These are phyloP conservation scores for Lactarius quietus DNA, from an alignment of 768 basidiomycete species.

Conservation along the genomic window DNA sequence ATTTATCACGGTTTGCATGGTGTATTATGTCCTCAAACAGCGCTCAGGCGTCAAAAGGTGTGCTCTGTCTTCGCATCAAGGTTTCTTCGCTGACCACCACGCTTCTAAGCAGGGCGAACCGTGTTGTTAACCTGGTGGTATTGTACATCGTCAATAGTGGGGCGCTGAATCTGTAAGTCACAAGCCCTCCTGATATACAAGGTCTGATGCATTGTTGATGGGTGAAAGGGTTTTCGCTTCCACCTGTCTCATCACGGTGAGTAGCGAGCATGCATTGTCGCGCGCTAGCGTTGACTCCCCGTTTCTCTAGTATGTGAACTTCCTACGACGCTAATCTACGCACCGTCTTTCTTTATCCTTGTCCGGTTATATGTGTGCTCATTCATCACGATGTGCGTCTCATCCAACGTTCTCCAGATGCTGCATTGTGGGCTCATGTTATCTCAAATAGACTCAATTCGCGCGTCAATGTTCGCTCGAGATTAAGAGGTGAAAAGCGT, in stretches of 20 bases:
- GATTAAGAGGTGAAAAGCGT: constrained; percentile 1
- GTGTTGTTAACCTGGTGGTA: constrained; percentile 8
- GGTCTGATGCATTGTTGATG: background rate
- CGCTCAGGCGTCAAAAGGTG: constrained; percentile 10
- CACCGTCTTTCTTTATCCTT: constrained; percentile 17
- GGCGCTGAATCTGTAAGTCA: constrained; percentile 11
- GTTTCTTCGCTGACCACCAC: background rate
- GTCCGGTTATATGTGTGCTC: constrained; percentile 16
- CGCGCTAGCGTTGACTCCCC: background rate
- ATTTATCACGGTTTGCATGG: constrained; percentile 14
- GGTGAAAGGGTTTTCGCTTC: constrained; percentile 6
- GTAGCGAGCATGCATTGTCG: background rate
- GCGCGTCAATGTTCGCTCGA: constrained; percentile 9
- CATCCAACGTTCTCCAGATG: background rate
- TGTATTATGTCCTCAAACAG: constrained; percentile 15
- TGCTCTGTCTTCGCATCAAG: background rate
- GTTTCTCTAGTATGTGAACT: constrained; percentile 4
- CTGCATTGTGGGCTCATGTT: background rate
- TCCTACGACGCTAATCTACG: constrained; percentile 17
- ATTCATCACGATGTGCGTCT: constrained; percentile 14
- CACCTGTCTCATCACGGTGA: constrained; percentile 12
- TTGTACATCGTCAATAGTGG: constrained; percentile 17
- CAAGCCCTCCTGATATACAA: background rate
- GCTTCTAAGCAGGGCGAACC: background rate
- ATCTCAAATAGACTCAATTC: constrained; percentile 11